Percentiles rank a stretch among this genome's conserved stretches.
Conservation (phyloP, 2,329 filamentous ascomycete species). For the Diaporthe ampelina region DNA sequence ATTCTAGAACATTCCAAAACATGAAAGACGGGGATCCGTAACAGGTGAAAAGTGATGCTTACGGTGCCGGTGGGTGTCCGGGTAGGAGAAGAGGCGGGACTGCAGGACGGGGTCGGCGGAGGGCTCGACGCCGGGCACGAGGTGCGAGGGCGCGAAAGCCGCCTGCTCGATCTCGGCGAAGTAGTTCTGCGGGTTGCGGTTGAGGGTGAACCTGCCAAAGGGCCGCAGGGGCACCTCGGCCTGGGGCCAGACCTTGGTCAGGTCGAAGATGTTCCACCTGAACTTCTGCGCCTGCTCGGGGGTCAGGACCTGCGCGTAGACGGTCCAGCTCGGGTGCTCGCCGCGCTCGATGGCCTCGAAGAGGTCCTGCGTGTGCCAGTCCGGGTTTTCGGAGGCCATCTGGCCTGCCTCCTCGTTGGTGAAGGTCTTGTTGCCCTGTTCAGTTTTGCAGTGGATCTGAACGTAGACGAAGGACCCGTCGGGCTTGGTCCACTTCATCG, state of each 20-base stretch:
- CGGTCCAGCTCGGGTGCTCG: slow-evolving; percentile 73
- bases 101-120: slow-evolving; percentile 75
- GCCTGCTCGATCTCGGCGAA: slow-evolving; percentile 79
- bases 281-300: slow-evolving; percentile 73
- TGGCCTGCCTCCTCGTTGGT: slow-evolving; percentile 69
- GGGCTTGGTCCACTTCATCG: slow-evolving; percentile 75
- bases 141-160: slow-evolving; percentile 74
- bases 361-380: slow-evolving; percentile 74
- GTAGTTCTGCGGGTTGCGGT: slow-evolving; percentile 76
- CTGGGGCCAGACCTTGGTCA: slow-evolving; percentile 79
- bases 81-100: slow-evolving; percentile 72
- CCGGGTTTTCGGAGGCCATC: slow-evolving; percentile 70
- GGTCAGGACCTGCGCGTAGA: slow-evolving; percentile 74
- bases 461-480: slow-evolving; percentile 77
- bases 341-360: slow-evolving; percentile 73
- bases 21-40: too few relatives aligned
- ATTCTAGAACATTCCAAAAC: too few relatives aligned
- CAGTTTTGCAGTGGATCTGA: slow-evolving; percentile 74
- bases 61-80: slow-evolving; percentile 75
- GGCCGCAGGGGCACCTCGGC: slow-evolving; percentile 71
- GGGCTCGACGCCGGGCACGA: slow-evolving; percentile 74
- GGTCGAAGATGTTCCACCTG: slow-evolving; percentile 75
- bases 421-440: slow-evolving; percentile 73
- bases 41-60: too few relatives aligned
- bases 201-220: slow-evolving; percentile 74